These are phyloP conservation scores for Ananas comosus DNA, from an alignment of 176 grass and related monocot genomes.

Conservation along the genomic window DNA sequence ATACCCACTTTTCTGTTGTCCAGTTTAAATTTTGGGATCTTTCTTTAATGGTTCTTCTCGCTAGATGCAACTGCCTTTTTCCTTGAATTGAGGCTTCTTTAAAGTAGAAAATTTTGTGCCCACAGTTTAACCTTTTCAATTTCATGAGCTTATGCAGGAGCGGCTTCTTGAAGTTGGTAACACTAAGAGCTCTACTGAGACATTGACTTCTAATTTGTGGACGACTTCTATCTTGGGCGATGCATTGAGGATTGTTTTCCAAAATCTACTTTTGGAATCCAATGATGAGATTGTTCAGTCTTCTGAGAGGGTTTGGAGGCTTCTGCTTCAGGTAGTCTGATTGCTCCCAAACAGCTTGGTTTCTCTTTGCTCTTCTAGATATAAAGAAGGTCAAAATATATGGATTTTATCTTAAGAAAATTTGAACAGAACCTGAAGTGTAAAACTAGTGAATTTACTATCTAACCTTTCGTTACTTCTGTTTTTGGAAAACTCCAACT, in stretches of 20 bases:
- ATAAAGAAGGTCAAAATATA: background rate
- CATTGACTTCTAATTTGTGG: slow-evolving; percentile 54
- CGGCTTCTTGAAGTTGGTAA: slow-evolving; percentile 87
- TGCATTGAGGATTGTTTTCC: slow-evolving; percentile 84
- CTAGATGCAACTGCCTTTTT: background rate
- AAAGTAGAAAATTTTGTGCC: background rate
- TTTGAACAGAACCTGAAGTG: too few relatives aligned
- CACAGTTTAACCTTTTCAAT: too few relatives aligned
- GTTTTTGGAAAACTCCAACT: too few relatives aligned
- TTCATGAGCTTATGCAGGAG: slow-evolving; percentile 45
- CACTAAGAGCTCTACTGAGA: slow-evolving; percentile 42
- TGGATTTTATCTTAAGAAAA: background rate
- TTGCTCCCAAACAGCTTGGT: background rate
- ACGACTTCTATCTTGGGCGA: slow-evolving; percentile 76
- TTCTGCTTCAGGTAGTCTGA: slow-evolving; percentile 79
- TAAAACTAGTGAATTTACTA: too few relatives aligned
- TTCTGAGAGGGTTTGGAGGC: slow-evolving; percentile 92
- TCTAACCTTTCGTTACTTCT: too few relatives aligned
- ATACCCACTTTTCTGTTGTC: slow-evolving; percentile 16
- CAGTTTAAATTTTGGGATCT: background rate
- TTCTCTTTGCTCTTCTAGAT: background rate
- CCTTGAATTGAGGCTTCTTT: background rate
- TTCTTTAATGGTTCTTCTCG: background rate
- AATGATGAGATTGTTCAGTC: slow-evolving; percentile 91
- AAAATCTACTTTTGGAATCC: slow-evolving; percentile 94